These are phyloP conservation scores for Fusarium pseudograminearum DNA, from an alignment of 2,329 filamentous ascomycete genomes.

Conservation along the genomic window DNA sequence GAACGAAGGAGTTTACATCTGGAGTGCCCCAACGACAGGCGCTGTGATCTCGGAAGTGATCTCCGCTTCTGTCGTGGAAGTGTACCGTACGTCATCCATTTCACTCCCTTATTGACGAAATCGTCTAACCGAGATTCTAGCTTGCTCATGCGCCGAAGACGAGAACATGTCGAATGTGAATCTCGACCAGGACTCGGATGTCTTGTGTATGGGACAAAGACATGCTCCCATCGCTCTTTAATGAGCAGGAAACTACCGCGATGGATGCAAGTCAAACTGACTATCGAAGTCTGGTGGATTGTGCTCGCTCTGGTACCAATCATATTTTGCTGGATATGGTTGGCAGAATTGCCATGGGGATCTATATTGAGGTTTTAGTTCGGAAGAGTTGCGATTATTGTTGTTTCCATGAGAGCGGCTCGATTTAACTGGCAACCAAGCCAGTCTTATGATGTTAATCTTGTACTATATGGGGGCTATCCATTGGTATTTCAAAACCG, in stretches of 20 bases:
- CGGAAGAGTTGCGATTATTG: background rate
- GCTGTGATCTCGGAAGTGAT: slow-evolving; percentile 70
- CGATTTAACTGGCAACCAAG: background rate
- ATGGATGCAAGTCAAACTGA: slow-evolving; percentile 60
- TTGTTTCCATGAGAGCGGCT: background rate
- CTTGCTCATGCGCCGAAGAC: slow-evolving; percentile 68
- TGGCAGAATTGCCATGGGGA: slow-evolving; percentile 40
- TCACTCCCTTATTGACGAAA: no score
- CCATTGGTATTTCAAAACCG: background rate
- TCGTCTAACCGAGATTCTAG: slow-evolving; percentile 49
- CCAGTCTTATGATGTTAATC: background rate
- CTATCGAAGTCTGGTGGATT: slow-evolving; percentile 64
- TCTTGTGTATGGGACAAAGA: slow-evolving; percentile 63
- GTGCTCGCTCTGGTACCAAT: slow-evolving; percentile 58
- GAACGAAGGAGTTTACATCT: slow-evolving; percentile 72
- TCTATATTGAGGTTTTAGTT: background rate
- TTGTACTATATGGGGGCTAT: background rate
- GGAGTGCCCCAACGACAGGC: slow-evolving; percentile 70
- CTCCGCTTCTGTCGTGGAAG: slow-evolving; percentile 70
- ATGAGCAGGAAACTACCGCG: slow-evolving; percentile 60
- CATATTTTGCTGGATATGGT: slow-evolving; percentile 55
- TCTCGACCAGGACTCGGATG: slow-evolving; percentile 68
- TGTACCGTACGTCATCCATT: slow-evolving; percentile 61
- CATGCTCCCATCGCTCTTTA: slow-evolving; percentile 59
- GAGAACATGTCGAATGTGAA: slow-evolving; percentile 72